Percentiles rank a stretch among this genome's conserved stretches.
Evolutionary conservation across 2,329 filamentous ascomycete species (phyloP).

Genomic region (Phialemonium atrogriseum): DNA sequence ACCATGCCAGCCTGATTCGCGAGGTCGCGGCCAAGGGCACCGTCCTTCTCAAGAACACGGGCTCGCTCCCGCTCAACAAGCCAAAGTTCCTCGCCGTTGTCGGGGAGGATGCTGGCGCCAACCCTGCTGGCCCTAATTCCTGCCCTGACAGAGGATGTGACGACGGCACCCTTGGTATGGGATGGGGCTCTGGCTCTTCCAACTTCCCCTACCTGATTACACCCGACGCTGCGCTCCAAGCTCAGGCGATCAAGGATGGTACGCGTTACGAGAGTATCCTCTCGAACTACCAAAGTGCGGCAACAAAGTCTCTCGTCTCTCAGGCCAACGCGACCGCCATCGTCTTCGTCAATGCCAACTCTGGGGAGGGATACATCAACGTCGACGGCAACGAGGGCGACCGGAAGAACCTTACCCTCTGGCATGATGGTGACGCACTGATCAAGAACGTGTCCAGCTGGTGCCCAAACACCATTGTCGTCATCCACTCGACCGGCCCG

Average conservation of each 20-base stretch:
- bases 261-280: constrained; percentile 58
- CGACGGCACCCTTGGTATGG: constrained; percentile 59
- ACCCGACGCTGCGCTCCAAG: constrained; percentile 61
- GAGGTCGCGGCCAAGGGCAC: constrained; percentile 71
- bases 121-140: constrained; percentile 67
- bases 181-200: constrained; percentile 69
- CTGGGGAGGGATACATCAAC: constrained; percentile 79
- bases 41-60: constrained; percentile 81
- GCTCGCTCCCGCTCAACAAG: constrained; percentile 66
- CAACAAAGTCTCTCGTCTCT: constrained; percentile 52
- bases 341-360: constrained; percentile 83
- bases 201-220: constrained; percentile 71
- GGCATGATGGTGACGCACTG: constrained; percentile 72
- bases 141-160: constrained; percentile 61
- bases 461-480: constrained; percentile 84
- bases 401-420: constrained; percentile 85
- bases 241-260: constrained; percentile 51
- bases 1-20: constrained; percentile 67
- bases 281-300: constrained; percentile 52
- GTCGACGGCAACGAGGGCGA: constrained; percentile 82
- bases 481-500: constrained; percentile 79
- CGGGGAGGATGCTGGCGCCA: constrained; percentile 75
- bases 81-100: constrained; percentile 70
- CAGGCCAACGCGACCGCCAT: constrained; percentile 63
- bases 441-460: constrained; percentile 70